Evolutionary conservation across 257 asterid species (phyloP).

Genomic region (Oldenlandia corymbosa): DNA sequence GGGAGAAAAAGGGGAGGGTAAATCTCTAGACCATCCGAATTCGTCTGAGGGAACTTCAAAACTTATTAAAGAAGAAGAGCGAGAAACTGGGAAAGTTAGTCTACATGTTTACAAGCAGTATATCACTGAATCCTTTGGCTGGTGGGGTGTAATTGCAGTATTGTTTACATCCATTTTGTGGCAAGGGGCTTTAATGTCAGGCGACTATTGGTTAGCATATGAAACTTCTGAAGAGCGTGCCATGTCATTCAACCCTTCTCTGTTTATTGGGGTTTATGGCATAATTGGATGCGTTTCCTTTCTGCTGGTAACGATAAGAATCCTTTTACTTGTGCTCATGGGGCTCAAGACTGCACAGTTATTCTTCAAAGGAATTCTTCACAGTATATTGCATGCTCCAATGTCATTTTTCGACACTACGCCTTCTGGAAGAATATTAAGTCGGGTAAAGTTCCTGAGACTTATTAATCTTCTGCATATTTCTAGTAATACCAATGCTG

Average conservation of each 20-base stretch:
- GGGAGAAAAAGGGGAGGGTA: conserved; percentile 48
- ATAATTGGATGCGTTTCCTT: conserved; percentile 39
- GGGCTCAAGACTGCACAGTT: conserved; percentile 87
- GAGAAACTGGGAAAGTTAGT: conserved; percentile 79
- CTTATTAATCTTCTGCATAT: conserved; percentile 4
- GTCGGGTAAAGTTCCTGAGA: conserved; percentile 53
- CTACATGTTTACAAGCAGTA: conserved; percentile 70
- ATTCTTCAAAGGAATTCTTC: conserved; percentile 75
- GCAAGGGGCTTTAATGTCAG: conserved; percentile 74
- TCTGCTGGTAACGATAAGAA: conserved; percentile 46
- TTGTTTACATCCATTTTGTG: conserved; percentile 46
- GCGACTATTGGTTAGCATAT: conserved; percentile 89
- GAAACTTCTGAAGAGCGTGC: conserved; percentile 67
- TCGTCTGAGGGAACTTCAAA: conserved; percentile 44
- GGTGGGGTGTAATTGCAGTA: conserved; percentile 62
- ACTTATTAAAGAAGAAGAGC: conserved; percentile 86
- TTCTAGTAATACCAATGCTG: too few species aligned
- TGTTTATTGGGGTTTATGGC: conserved; percentile 65
- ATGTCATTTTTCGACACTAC: conserved; percentile 98
- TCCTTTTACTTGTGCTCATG: conserved; percentile 49
- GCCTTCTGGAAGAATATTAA: conserved; percentile 93
- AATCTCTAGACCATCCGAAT: conserved; percentile 31
- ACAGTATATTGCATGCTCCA: conserved; percentile 83
- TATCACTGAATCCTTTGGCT: conserved; percentile 74
- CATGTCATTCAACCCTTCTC: conserved; percentile 58